These are phyloP conservation scores for Fraxinus pennsylvanica DNA, from an alignment of 257 asterid species.

Conservation along the genomic window DNA sequence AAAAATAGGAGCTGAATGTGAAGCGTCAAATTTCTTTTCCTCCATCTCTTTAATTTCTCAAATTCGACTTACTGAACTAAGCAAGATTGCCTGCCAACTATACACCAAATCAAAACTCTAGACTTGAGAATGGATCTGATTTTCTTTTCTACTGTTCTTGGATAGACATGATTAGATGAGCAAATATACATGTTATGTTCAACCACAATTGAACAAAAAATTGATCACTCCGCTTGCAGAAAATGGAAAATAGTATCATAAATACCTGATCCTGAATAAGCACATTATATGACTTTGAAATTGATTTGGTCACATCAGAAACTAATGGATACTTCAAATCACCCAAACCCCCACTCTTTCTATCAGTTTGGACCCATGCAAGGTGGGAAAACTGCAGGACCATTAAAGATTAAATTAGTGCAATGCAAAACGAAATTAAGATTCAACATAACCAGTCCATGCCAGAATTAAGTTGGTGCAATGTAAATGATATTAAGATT, in stretches of 20 bases:
- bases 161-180: neutral
- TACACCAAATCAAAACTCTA: neutral
- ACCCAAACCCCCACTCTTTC: constrained; percentile 90
- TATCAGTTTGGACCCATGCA: constrained; percentile 78
- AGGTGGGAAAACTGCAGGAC: constrained; percentile 45
- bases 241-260: neutral
- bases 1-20: neutral
- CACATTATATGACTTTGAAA: constrained; percentile 64
- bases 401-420: constrained; percentile 15
- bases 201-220: neutral
- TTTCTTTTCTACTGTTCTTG: neutral
- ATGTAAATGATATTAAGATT: neutral
- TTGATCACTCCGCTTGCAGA: neutral
- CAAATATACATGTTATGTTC: neutral
- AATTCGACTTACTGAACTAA: neutral
- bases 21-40: neutral
- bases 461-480: constrained; percentile 1
- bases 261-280: constrained; percentile 78
- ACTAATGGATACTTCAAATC: constrained; percentile 82
- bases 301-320: constrained; percentile 84
- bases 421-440: constrained; percentile 1
- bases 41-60: neutral
- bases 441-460: neutral
- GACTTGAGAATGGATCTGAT: neutral
- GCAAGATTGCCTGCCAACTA: neutral